A percentile compares a stretch with the other conserved stretches of the same genome.
Conservation (phyloP, 2,329 filamentous ascomycete species). For the Teratosphaeria zuluensis region DNA sequence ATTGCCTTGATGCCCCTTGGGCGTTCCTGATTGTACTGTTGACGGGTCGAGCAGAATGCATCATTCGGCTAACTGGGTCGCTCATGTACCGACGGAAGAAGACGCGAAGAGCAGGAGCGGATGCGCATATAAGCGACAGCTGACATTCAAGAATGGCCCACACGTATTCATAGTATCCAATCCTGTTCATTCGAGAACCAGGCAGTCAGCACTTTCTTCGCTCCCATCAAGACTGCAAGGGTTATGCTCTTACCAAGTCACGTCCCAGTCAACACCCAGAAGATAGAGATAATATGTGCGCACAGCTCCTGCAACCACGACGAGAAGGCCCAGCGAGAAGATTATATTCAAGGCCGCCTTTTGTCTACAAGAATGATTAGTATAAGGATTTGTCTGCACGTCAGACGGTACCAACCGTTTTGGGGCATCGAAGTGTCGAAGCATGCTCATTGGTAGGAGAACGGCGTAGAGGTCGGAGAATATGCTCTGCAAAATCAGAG, state of each 20-base stretch:
- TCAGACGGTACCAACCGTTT: not conserved
- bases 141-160: slow-evolving; percentile 21
- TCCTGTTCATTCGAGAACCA: slow-evolving; percentile 7
- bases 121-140: slow-evolving; percentile 21
- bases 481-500: not conserved
- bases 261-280: slow-evolving; percentile 5
- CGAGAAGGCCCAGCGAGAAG: slow-evolving; percentile 19
- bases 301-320: slow-evolving; percentile 22
- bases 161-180: slow-evolving; percentile 15
- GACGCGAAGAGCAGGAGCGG: slow-evolving; percentile 18
- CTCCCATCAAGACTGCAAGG: not conserved
- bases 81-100: slow-evolving; percentile 20
- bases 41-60: not conserved
- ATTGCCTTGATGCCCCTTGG: not conserved
- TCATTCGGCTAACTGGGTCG: slow-evolving; percentile 1
- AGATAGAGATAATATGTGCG: slow-evolving; percentile 22
- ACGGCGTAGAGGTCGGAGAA: slow-evolving; percentile 12
- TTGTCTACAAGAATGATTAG: slow-evolving; percentile 20
- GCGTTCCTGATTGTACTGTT: not conserved
- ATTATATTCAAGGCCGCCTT: slow-evolving; percentile 20
- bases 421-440: slow-evolving; percentile 29
- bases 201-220: not conserved
- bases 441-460: slow-evolving; percentile 25
- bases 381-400: not conserved
- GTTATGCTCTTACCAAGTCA: not conserved